Evolutionary conservation across 306 rosid genomes (phyloP).

Genomic region (Luffa acutangula): DNA sequence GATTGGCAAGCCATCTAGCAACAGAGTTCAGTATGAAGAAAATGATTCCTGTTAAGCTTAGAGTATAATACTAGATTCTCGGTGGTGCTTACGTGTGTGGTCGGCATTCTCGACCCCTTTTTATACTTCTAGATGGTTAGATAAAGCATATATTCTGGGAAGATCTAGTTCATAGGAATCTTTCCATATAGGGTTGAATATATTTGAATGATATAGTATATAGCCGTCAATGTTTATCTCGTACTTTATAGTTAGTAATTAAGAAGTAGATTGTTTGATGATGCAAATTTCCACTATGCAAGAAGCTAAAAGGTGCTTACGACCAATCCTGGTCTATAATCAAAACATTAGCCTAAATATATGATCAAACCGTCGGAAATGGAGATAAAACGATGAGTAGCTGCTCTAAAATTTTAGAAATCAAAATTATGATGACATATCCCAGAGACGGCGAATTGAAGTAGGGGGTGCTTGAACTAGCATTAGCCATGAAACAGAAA

Average conservation of each 20-base stretch:
- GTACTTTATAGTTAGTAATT: neutral
- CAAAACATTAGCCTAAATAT: neutral
- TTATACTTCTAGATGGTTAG: conserved; percentile 29
- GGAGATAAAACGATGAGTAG: neutral
- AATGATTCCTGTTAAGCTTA: conserved; percentile 53
- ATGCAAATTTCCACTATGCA: neutral
- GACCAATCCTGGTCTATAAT: neutral
- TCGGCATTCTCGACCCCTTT: conserved; percentile 44
- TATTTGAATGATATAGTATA: neutral
- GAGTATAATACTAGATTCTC: conserved; percentile 7
- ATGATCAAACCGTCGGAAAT: neutral
- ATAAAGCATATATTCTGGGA: conserved; percentile 32
- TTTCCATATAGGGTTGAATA: conserved; percentile 18
- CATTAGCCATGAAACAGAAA: neutral
- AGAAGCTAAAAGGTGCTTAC: neutral
- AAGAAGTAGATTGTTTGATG: neutral
- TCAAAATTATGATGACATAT: neutral
- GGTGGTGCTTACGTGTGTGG: conserved; percentile 39
- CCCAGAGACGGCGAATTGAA: neutral
- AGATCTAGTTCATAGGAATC: conserved; percentile 31
- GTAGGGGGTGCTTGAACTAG: neutral
- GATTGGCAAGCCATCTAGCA: conserved; percentile 75
- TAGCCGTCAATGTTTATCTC: neutral
- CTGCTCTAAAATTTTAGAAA: neutral
- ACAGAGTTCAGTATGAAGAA: conserved; percentile 59